Base-by-base conservation (phyloP, 495 filamentous ascomycete species). In the Zalerion maritima region DNA sequence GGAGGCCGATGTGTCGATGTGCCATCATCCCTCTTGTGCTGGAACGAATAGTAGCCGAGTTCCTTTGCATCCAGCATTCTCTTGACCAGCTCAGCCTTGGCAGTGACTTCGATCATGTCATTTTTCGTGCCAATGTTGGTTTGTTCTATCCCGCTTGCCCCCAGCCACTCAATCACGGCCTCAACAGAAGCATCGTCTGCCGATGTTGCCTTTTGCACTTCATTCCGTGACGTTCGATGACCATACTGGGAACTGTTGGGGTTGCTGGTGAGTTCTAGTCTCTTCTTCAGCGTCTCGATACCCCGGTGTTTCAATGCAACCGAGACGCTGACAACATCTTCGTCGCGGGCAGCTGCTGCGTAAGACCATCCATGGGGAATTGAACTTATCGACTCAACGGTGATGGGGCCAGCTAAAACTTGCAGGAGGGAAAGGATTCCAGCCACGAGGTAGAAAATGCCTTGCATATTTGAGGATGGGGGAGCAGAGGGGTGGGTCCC, bases 11-110 rank as follows among this genome's bases (percentile, higher is more conserved):
- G n/a, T n/a, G n/a, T n/a, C n/a, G n/a, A n/a, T n/a, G n/a, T n/a
- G n/a, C n/a, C n/a, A n/a, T n/a, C n/a, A n/a, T n/a, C n/a, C n/a
- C n/a, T 35, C 2, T 26, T 30, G 6, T 35, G 41, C 17, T 41
- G 32, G 27, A 50, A 56, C 8, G 40, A 41, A 36, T 58, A 64
- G 16, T 47, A 40, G 2, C 31, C 45, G 13, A 61, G 34, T 9
- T 47, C 42, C 7, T n/a, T n/a, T n/a, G 55, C 55, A n/a, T 50
- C 21, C 27, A 64, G 46, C 3, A 62, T 35, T n/a, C 33, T 29
- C 32, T 59, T 48, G 28, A 46, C 47, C 6, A 39, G 30, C 19
- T 26, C 21, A 5, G 49, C 57, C 4, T 49, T 50, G 3, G 49
- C 37, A 11, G 47, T 40, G 24, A 64, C 47, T 6, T 22, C 45